phyloP scores from a whole-genome alignment of 2,329 filamentous ascomycete genomes.

The Sarocladium strictum region DNA sequence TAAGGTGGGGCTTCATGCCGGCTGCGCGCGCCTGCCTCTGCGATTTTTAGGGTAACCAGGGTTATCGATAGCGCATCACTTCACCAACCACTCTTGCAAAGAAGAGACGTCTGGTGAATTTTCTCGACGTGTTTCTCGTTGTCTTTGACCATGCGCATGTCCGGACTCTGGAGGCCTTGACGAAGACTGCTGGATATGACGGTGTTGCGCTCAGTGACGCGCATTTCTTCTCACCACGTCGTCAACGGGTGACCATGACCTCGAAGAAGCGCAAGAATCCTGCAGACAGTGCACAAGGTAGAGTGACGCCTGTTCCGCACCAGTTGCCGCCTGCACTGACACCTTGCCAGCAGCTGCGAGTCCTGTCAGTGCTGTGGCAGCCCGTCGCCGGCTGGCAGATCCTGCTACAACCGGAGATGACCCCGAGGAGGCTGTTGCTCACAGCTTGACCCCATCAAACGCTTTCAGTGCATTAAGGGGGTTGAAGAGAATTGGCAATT shows the following conservation, averaged over 20 bases:
- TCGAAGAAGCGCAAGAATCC: slow-evolving; percentile 11
- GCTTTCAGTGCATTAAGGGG: slow-evolving; percentile 12
- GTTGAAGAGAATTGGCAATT: slow-evolving; percentile 10
- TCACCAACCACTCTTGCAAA: too few species aligned
- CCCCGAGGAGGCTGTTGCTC: slow-evolving; percentile 3
- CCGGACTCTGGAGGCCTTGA: neutral
- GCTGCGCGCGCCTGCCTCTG: neutral
- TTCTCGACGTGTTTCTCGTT: too few species aligned
- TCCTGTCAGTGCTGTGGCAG: slow-evolving; percentile 32
- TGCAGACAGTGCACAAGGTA: slow-evolving; percentile 1
- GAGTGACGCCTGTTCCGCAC: neutral
- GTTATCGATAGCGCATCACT: slow-evolving; percentile 7
- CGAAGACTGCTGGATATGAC: neutral
- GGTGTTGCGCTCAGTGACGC: neutral
- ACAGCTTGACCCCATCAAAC: slow-evolving; percentile 11
- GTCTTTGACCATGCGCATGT: too few species aligned
- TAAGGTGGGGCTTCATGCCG: neutral
- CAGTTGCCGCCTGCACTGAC: slow-evolving; percentile 18
- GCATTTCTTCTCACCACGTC: neutral
- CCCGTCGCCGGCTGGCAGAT: slow-evolving; percentile 23
- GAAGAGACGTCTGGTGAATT: too few species aligned
- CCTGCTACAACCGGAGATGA: slow-evolving; percentile 8
- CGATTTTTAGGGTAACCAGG: neutral
- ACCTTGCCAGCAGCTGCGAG: slow-evolving; percentile 25
- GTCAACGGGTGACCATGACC: slow-evolving; percentile 11